Evolutionary conservation across 1,139 yeast species (phyloP).

Genomic region (Candida dubliniensis): DNA sequence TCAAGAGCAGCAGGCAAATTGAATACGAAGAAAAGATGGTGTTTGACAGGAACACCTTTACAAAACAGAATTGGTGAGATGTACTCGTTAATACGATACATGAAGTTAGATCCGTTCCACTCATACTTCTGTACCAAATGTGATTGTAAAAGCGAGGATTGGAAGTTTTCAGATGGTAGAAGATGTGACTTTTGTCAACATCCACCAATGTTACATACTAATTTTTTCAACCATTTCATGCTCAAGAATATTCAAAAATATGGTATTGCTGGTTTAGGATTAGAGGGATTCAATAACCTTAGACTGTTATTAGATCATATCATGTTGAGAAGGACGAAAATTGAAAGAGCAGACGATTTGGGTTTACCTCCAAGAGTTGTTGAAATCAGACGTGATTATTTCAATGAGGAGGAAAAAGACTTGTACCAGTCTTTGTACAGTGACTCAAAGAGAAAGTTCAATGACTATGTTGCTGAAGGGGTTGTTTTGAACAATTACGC

Average conservation of each 20-base stretch:
- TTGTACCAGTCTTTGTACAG: conserved; percentile 83
- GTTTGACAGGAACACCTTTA: conserved; percentile 92
- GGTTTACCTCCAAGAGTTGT: conserved; percentile 96
- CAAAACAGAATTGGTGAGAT: conserved; percentile 96
- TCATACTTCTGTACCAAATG: conserved; percentile 90
- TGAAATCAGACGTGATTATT: conserved; percentile 78
- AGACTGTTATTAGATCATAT: conserved; percentile 71
- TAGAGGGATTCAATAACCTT: conserved; percentile 72
- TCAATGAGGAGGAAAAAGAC: conserved; percentile 94
- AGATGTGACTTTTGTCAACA: conserved; percentile 88
- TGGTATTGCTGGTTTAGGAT: conserved; percentile 81
- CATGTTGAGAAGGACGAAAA: conserved; percentile 91
- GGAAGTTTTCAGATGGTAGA: conserved; percentile 82
- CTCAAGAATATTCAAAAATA: conserved; percentile 85
- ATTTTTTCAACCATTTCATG: conserved; percentile 93
- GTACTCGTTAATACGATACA: conserved; percentile 82
- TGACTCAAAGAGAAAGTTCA: conserved; percentile 82
- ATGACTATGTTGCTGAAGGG: conserved; percentile 89
- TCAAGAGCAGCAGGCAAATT: conserved; percentile 85
- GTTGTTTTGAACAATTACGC: conserved; percentile 95
- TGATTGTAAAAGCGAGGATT: conserved; percentile 73
- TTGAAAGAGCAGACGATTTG: conserved; percentile 94
- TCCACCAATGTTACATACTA: conserved; percentile 90
- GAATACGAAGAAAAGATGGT: conserved; percentile 75
- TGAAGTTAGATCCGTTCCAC: conserved; percentile 83